These are phyloP conservation scores for Didymella glomerata DNA, from an alignment of 2,329 filamentous ascomycete species.

Conservation along the genomic window DNA sequence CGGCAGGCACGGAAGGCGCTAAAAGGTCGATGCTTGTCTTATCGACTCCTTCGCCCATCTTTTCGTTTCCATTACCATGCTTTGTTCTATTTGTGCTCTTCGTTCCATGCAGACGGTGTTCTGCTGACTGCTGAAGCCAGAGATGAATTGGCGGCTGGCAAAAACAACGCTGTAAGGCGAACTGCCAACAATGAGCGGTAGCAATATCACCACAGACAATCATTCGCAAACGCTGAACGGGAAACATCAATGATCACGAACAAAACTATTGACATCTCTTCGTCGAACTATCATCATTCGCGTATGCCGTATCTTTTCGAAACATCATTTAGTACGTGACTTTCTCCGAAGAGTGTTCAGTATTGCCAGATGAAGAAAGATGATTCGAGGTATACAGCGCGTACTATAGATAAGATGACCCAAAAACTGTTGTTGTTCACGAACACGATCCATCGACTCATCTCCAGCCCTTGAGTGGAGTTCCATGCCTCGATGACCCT, in stretches of 20 bases:
- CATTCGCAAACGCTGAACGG: background rate
- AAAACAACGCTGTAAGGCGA: background rate
- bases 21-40: constrained; percentile 20
- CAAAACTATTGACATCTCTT: background rate
- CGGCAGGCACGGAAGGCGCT: constrained; percentile 17
- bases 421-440: background rate
- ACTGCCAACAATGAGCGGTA: background rate
- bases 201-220: background rate
- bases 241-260: too few species aligned
- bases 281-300: too few species aligned
- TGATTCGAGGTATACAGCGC: too few species aligned
- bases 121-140: background rate
- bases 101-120: background rate
- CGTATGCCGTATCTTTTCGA: too few species aligned
- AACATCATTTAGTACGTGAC: too few species aligned
- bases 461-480: background rate
- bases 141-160: background rate
- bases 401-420: too few species aligned
- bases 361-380: too few species aligned
- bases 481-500: background rate
- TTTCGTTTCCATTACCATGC: background rate
- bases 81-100: background rate
- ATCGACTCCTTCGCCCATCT: constrained; percentile 12
- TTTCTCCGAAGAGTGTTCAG: too few species aligned
- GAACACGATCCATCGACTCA: background rate